A percentile compares a stretch with the other conserved stretches of the same genome.
These are phyloP conservation scores for Vaucheria bursata DNA, from an alignment of 352 stramenopile species.

Conservation along the genomic window DNA sequence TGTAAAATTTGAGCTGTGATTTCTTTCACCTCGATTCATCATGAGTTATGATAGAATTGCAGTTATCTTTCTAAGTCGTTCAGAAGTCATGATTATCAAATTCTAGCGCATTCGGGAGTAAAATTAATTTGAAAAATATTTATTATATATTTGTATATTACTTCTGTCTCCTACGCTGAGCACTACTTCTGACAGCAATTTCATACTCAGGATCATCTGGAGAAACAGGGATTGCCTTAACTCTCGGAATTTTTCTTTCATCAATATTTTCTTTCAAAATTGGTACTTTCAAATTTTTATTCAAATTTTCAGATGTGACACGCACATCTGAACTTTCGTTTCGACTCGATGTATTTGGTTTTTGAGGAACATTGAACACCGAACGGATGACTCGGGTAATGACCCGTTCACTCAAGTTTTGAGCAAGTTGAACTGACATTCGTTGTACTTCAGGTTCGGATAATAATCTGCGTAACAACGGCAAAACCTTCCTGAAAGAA, in stretches of 20 bases:
- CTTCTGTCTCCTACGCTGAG: not conserved
- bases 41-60: no score
- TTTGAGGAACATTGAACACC: conserved; percentile 46
- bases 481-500: conserved; percentile 25
- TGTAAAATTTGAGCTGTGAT: no score
- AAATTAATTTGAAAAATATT: no score
- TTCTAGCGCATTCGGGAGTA: no score
- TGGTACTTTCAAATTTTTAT: not conserved
- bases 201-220: conserved; percentile 5
- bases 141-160: no score
- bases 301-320: not conserved
- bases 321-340: not conserved
- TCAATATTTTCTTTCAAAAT: not conserved
- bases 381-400: conserved; percentile 41
- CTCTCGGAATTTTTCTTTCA: not conserved
- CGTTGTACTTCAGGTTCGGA: conserved; percentile 46
- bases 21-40: no score
- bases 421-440: conserved; percentile 37
- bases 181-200: not conserved
- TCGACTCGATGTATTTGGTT: no score
- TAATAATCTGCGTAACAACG: conserved; percentile 38
- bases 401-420: conserved; percentile 37
- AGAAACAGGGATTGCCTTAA: not conserved
- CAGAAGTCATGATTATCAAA: no score
- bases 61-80: no score